These are phyloP conservation scores for Gossypium aridum DNA, from an alignment of 441 rosid genomes.

Conservation along the genomic window DNA sequence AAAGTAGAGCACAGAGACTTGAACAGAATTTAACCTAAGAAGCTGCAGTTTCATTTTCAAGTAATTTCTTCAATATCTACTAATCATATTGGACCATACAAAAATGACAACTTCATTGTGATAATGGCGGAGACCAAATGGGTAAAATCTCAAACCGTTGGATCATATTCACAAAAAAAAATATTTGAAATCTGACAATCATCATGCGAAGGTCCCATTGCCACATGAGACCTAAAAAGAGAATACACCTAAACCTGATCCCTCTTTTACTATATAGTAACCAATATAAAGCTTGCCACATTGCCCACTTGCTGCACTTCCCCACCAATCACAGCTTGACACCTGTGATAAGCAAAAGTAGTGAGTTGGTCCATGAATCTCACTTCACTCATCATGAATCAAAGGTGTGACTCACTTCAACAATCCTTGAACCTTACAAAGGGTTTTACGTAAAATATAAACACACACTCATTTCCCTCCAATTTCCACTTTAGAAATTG, in stretches of 20 bases:
- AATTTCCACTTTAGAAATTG: not conserved
- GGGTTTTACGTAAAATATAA: too few species aligned
- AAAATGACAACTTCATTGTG: not conserved
- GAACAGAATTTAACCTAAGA: too few species aligned
- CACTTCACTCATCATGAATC: too few species aligned
- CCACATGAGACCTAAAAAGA: not conserved
- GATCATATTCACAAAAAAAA: not conserved
- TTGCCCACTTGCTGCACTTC: conserved; percentile 3
- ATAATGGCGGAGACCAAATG: not conserved
- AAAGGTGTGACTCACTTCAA: too few species aligned
- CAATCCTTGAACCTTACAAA: too few species aligned
- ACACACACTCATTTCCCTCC: conserved; percentile 12
- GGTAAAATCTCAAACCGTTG: not conserved
- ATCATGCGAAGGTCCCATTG: not conserved
- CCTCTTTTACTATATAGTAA: not conserved
- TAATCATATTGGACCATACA: not conserved
- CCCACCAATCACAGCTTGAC: conserved; percentile 12
- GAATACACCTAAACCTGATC: not conserved
- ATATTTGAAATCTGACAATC: not conserved
- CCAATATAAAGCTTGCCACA: not conserved
- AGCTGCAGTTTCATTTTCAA: too few species aligned
- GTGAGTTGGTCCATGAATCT: too few species aligned
- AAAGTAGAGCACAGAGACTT: too few species aligned
- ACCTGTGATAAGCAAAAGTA: not conserved
- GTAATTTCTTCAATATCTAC: not conserved